phyloP scores from a whole-genome alignment of 345 rosid genomes.

The Eucalyptus urophylla region DNA sequence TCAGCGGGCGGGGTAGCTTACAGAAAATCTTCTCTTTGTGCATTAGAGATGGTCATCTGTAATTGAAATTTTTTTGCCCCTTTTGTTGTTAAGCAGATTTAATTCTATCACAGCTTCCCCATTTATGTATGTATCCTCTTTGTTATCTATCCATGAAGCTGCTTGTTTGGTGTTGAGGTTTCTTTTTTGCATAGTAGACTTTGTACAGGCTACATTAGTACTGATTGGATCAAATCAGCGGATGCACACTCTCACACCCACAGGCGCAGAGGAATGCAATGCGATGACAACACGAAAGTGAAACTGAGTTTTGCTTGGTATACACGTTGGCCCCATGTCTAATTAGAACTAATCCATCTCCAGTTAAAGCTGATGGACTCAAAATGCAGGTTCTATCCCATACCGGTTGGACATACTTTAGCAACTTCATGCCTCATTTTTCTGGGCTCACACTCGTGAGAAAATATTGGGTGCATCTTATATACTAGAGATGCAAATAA shows the following conservation, averaged over 20 bases:
- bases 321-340: background rate
- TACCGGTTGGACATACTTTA: constrained; percentile 28
- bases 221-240: background rate
- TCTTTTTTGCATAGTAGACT: background rate
- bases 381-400: constrained; percentile 34
- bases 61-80: background rate
- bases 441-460: constrained; percentile 32
- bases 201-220: background rate
- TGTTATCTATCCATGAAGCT: background rate
- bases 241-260: background rate
- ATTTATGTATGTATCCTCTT: background rate
- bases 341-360: constrained; percentile 3
- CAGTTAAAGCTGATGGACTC: constrained; percentile 56
- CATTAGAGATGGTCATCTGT: background rate
- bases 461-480: background rate
- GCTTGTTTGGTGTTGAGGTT: background rate
- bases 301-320: background rate
- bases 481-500: background rate
- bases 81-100: background rate
- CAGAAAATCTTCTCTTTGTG: background rate
- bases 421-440: constrained; percentile 49
- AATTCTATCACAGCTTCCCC: background rate
- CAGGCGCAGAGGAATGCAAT: background rate
- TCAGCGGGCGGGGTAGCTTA: background rate
- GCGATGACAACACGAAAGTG: background rate